Base-by-base conservation (phyloP, 805 yeast species). In the Candida xiaguanensis region DNA sequence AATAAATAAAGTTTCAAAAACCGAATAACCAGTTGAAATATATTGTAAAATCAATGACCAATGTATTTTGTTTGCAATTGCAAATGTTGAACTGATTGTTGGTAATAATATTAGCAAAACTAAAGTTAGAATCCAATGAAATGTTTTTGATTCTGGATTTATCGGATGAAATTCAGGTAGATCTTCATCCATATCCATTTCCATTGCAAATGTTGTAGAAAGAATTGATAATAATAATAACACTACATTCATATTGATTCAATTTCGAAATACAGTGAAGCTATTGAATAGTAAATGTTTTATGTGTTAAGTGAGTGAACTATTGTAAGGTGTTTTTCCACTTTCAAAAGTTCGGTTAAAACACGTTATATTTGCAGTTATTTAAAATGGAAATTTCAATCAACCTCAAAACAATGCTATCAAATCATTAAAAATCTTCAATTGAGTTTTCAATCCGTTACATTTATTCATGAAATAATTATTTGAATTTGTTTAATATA, bases 51-150 rank as follows among this genome's bases (percentile, higher is more conserved):
- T 44, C 3, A 74, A 58, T 2, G 80, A 63, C 19, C 71, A 51
- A 39, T 69, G 72, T 35, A 66, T 55, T 31, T 67, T 62, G 38
- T 74, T 69, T 1, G 87, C 85, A 46, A 80, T 61, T 1, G 82
- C 74, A 25, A 77, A 67, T 6, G 67, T 70, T 1, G 83, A 58
- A 1, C 80, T 65, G 1, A 81, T 39, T 0, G 85, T 78, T 2
- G 90, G 86, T 1, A 76, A 7, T 2, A 83, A 47, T 19, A 82
- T 63, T 16, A 79, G 50, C 4, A 75, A 34, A 1, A 61, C 45
- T 15, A 81, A 38, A 0, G 85, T 63, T 15, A 70, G 33, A 14
- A 82, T 52, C 88, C 88, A 84, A 52, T 84, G 91, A 53, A 80
- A 68, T 0, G 82, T 63, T 49, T 77, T 79, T 6, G 78, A 63